Evolutionary conservation across 1,284 basidiomycete genomes (phyloP).

Genomic region (Quambalaria eucalypti): DNA sequence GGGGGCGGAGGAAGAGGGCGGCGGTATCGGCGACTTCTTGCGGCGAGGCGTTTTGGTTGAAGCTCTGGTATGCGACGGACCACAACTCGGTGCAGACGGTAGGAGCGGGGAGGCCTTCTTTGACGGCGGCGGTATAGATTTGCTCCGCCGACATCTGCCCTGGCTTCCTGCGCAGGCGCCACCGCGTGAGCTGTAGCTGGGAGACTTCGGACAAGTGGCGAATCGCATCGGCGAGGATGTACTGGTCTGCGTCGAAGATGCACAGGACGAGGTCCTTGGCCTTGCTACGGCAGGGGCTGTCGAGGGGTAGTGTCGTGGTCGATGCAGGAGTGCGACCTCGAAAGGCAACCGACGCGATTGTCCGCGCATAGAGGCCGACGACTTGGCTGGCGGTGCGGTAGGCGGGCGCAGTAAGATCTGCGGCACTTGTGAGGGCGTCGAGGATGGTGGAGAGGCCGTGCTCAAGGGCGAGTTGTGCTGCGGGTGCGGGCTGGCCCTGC

Average conservation of each 20-base stretch:
- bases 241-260: constrained; percentile 21
- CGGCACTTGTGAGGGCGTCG: background rate
- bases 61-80: constrained; percentile 19
- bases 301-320: constrained; percentile 8
- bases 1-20: constrained; percentile 19
- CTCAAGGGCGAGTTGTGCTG: background rate
- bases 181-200: constrained; percentile 9
- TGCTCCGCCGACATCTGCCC: constrained; percentile 2
- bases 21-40: constrained; percentile 7
- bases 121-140: constrained; percentile 12
- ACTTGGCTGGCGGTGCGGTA: constrained; percentile 13
- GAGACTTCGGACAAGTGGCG: constrained; percentile 14
- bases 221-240: constrained; percentile 10
- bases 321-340: constrained; percentile 3
- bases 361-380: constrained; percentile 29
- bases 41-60: background rate
- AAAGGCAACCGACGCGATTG: constrained; percentile 21
- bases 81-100: constrained; percentile 23
- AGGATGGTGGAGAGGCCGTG: background rate
- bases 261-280: constrained; percentile 19
- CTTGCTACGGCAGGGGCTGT: constrained; percentile 7
- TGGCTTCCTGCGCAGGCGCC: background rate
- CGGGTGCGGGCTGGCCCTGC: constrained; percentile 20
- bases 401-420: background rate
- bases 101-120: constrained; percentile 11